Evolutionary conservation across 352 stramenopile genomes (phyloP).

Genomic region (Lagenidium sp.): DNA sequence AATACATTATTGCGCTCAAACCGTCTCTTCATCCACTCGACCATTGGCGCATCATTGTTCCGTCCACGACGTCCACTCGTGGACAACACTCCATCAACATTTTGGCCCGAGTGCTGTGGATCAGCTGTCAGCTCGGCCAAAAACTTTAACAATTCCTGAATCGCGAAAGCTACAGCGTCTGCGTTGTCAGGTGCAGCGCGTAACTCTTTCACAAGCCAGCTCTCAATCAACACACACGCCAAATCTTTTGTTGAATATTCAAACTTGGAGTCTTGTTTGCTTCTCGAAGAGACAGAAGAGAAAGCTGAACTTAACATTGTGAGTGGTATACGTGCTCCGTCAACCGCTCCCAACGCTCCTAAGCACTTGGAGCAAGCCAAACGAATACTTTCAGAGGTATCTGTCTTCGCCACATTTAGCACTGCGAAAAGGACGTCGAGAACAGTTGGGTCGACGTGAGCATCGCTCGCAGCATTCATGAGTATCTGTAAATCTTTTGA

Average conservation of each 20-base stretch:
- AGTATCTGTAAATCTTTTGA: conserved; percentile 47
- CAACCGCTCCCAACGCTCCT: conserved; percentile 70
- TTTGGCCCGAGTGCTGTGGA: conserved; percentile 65
- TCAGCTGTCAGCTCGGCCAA: conserved; percentile 61
- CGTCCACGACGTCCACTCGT: conserved; percentile 3
- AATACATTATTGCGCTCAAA: conserved; percentile 81
- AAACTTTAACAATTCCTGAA: conserved; percentile 83
- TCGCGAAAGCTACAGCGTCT: conserved; percentile 71
- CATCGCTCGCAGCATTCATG: conserved; percentile 61
- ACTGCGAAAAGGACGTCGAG: conserved; percentile 56
- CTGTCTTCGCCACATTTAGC: conserved; percentile 49
- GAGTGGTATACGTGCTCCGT: conserved; percentile 64
- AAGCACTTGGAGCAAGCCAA: conserved; percentile 64
- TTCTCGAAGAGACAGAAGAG: too few species aligned
- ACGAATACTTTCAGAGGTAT: conserved; percentile 58
- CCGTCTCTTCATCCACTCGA: conserved; percentile 77
- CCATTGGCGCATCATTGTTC: conserved; percentile 24
- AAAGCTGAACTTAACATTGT: conserved; percentile 10
- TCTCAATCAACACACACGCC: conserved; percentile 75
- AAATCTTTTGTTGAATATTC: conserved; percentile 78
- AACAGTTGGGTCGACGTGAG: conserved; percentile 51
- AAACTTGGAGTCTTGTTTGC: too few species aligned
- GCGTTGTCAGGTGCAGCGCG: conserved; percentile 78
- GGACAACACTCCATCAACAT: conserved; percentile 1
- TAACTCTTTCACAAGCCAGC: conserved; percentile 73